Evolutionary conservation across 495 filamentous ascomycete genomes (phyloP).

Genomic region (Diplogelasinospora grovesii): DNA sequence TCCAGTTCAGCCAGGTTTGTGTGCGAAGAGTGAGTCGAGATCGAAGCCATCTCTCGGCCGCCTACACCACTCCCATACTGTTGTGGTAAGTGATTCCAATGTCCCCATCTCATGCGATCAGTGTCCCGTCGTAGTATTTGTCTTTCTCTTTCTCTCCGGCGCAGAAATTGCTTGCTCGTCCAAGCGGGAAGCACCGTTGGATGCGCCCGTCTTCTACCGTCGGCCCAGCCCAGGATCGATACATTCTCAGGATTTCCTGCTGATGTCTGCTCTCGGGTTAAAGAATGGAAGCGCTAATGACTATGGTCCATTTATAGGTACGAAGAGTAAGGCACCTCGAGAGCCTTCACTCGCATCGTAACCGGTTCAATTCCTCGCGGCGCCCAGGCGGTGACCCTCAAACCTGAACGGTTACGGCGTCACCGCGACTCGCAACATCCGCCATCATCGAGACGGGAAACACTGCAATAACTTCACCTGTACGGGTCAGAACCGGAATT

Average conservation of each 20-base stretch:
- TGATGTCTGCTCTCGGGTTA: no score
- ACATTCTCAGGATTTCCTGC: no score
- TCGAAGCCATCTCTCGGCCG: conserved; percentile 15
- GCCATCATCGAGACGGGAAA: no score
- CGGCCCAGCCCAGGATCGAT: not conserved
- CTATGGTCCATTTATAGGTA: no score
- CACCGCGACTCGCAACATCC: conserved; percentile 4
- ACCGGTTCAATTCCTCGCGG: not conserved
- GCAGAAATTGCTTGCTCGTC: not conserved
- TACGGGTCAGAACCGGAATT: no score
- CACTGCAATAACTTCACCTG: no score
- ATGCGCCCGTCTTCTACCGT: conserved; percentile 10
- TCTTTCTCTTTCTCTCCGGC: conserved; percentile 14
- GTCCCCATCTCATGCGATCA: conserved; percentile 33
- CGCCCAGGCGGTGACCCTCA: conserved; percentile 16
- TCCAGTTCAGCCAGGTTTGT: conserved; percentile 12
- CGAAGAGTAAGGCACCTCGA: no score
- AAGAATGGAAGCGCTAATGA: no score
- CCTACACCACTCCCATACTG: conserved; percentile 28
- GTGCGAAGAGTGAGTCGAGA: conserved; percentile 17
- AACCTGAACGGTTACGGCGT: conserved; percentile 10
- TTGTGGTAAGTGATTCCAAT: conserved; percentile 33
- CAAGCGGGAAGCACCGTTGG: not conserved
- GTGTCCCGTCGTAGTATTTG: conserved; percentile 6
- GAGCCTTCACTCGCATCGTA: no score